phyloP scores from a whole-genome alignment of 805 yeast species.

The Metschnikowia gelsemii region DNA sequence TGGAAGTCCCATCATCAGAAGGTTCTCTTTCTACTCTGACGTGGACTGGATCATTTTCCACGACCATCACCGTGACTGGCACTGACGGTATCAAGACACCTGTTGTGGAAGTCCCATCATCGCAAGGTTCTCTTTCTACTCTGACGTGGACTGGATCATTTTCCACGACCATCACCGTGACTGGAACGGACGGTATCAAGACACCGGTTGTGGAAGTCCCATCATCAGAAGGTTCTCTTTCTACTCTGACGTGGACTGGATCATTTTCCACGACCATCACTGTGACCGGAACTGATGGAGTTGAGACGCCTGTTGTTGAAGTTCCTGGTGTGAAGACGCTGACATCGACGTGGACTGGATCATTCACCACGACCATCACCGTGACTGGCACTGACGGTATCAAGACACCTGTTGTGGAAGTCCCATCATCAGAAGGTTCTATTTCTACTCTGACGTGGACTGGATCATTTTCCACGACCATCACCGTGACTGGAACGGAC shows the following conservation, averaged over 20 bases:
- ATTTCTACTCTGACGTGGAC: not conserved
- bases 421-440: not conserved
- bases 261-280: not conserved
- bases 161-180: not conserved
- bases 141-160: not conserved
- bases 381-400: slow-evolving; percentile 1
- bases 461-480: not conserved
- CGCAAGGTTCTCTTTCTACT: not conserved
- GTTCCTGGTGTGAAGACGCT: not conserved
- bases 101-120: not conserved
- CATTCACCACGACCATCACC: not conserved
- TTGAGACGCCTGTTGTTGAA: not conserved
- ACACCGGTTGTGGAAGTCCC: no score
- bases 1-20: no score
- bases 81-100: slow-evolving; percentile 1
- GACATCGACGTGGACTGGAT: not conserved
- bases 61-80: slow-evolving; percentile 2
- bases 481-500: no score
- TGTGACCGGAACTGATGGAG: not conserved
- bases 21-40: not conserved
- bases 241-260: not conserved
- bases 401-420: not conserved
- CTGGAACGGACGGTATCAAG: not conserved
- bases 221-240: no score
- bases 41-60: not conserved